Percentiles rank a stretch among this genome's conserved stretches.
Conservation (phyloP, 2,329 filamentous ascomycete genomes). For the Coniochaeta sp. region DNA sequence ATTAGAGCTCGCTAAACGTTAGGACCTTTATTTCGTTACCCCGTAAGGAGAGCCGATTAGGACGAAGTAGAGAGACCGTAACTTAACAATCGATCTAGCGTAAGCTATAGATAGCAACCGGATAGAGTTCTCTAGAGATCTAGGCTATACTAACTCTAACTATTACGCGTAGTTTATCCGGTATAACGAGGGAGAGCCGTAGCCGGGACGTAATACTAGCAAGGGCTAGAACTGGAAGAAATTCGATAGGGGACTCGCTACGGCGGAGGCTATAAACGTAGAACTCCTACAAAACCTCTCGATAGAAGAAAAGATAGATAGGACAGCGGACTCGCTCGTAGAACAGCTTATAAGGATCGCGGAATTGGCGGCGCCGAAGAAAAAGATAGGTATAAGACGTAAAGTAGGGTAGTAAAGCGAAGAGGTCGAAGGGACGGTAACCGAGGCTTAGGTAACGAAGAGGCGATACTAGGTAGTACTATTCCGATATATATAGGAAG, state of each 20-base stretch:
- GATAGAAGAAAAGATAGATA: neutral
- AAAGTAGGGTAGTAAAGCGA: neutral
- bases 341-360: neutral
- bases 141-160: too few relatives aligned
- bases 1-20: too few relatives aligned
- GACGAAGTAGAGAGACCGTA: too few relatives aligned
- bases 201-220: too few relatives aligned
- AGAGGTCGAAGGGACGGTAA: neutral
- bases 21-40: too few relatives aligned
- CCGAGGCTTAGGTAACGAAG: neutral
- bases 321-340: neutral
- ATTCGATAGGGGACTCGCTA: neutral
- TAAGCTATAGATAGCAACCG: too few relatives aligned
- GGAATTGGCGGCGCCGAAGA: neutral
- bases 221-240: too few relatives aligned
- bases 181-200: too few relatives aligned
- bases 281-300: neutral
- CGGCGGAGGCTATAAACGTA: neutral
- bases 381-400: neutral
- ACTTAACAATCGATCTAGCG: too few relatives aligned
- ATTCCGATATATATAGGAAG: neutral
- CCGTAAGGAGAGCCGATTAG: too few relatives aligned
- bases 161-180: too few relatives aligned
- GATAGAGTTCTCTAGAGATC: too few relatives aligned
- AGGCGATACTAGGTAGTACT: neutral